Conservation (phyloP, 345 rosid species). For the Acer negundo region DNA sequence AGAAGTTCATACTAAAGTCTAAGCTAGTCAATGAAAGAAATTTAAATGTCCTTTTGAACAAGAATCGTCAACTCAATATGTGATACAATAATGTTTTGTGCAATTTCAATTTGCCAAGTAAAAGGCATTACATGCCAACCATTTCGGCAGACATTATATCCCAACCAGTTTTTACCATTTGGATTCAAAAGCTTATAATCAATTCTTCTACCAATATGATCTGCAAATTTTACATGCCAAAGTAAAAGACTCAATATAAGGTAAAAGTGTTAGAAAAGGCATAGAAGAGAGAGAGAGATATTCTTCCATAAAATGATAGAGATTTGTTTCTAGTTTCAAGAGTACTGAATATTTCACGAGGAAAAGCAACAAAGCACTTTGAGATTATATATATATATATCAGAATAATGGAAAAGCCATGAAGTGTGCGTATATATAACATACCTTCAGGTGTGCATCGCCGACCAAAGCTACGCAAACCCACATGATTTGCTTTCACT, state of each 20-base stretch:
- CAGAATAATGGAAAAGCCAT: neutral
- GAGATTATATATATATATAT: neutral
- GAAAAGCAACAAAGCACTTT: neutral
- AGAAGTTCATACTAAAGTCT: neutral
- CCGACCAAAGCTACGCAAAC: conserved; percentile 75
- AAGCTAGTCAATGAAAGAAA: neutral
- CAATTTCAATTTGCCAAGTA: neutral
- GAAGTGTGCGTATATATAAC: conserved; percentile 3
- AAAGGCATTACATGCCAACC: neutral
- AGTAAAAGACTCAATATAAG: neutral
- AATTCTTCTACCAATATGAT: neutral
- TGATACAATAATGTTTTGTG: neutral
- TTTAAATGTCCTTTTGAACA: neutral
- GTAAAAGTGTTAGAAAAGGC: neutral
- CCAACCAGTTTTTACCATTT: neutral
- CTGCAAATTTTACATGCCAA: neutral
- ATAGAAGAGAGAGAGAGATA: neutral
- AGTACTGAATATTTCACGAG: neutral
- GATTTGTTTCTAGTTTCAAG: neutral
- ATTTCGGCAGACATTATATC: neutral
- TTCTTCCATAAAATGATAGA: neutral
- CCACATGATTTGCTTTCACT: conserved; percentile 89
- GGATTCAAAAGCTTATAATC: neutral
- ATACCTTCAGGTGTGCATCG: conserved; percentile 94
- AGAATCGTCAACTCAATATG: conserved; percentile 1